Percentiles rank a stretch among this genome's conserved stretches.
Conservation (phyloP, 495 filamentous ascomycete genomes). For the Evansstolkia leycettana region DNA sequence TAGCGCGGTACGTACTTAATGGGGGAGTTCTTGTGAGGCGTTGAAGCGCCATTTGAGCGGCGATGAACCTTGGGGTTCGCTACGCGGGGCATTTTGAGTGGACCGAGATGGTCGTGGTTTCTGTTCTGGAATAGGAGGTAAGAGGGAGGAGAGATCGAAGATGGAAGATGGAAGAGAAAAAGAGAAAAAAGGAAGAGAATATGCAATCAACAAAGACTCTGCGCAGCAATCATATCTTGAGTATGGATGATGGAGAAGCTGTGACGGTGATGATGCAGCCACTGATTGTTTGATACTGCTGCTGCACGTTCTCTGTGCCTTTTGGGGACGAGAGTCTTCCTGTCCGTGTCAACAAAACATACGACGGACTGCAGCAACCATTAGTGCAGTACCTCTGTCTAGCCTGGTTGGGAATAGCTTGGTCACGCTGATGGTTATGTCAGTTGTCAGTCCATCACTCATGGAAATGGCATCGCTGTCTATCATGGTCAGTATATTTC, state of each 20-base stretch:
- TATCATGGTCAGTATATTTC: too few relatives aligned
- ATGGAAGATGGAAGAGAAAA: conserved; percentile 1
- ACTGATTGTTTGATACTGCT: too few relatives aligned
- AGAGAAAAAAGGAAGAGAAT: conserved; percentile 4
- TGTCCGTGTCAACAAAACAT: conserved; percentile 32
- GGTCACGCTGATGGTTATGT: too few relatives aligned
- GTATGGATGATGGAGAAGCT: too few relatives aligned
- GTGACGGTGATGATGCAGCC: too few relatives aligned
- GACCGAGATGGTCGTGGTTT: too few relatives aligned
- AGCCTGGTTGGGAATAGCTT: background rate
- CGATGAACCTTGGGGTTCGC: conserved; percentile 42
- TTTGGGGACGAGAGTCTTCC: too few relatives aligned
- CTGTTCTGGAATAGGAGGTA: background rate
- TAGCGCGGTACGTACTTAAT: conserved; percentile 46
- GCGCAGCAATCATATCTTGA: too few relatives aligned
- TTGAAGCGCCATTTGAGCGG: conserved; percentile 39
- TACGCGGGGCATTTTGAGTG: conserved; percentile 59
- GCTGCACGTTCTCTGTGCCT: too few relatives aligned
- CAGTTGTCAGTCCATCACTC: too few relatives aligned
- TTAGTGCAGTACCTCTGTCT: conserved; percentile 2
- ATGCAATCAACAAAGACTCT: background rate
- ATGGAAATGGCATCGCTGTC: too few relatives aligned
- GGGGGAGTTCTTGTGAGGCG: conserved; percentile 51
- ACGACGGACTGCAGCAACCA: conserved; percentile 9
- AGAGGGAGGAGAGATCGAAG: background rate